Evolutionary conservation across 2,329 filamentous ascomycete species (phyloP).

Genomic region (Claviceps sp.): DNA sequence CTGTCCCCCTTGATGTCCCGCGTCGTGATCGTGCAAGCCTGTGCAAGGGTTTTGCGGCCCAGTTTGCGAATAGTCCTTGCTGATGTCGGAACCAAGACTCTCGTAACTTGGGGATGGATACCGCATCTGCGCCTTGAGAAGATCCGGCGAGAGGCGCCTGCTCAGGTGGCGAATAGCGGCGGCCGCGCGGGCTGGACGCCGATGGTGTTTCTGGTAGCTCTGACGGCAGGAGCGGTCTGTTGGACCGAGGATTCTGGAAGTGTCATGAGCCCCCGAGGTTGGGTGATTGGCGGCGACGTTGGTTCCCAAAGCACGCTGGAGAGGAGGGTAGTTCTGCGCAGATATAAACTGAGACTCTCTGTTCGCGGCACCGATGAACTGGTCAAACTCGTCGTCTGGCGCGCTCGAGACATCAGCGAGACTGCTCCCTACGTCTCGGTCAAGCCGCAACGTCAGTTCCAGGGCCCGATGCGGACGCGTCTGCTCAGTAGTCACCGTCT

Average conservation of each 20-base stretch:
- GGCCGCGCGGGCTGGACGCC: constrained; percentile 10
- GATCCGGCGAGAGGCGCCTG: constrained; percentile 12
- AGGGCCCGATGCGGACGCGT: constrained; percentile 9
- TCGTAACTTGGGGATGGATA: constrained; percentile 16
- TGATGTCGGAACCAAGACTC: constrained; percentile 17
- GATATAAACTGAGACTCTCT: background rate
- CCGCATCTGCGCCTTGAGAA: constrained; percentile 3
- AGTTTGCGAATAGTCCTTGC: background rate
- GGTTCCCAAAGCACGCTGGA: background rate
- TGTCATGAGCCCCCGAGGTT: background rate
- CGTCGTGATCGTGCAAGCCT: background rate
- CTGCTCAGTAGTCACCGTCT: constrained; percentile 21
- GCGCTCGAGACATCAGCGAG: constrained; percentile 31
- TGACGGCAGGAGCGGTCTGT: constrained; percentile 7
- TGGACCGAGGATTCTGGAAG: background rate
- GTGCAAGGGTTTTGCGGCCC: background rate
- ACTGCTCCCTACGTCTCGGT: constrained; percentile 26
- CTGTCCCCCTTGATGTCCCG: background rate
- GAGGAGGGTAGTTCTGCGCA: background rate
- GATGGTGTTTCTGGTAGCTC: constrained; percentile 10
- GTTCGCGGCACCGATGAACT: constrained; percentile 2
- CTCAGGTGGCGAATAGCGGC: constrained; percentile 14
- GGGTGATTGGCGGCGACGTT: background rate
- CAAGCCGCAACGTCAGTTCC: constrained; percentile 11
- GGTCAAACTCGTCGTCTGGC: constrained; percentile 9